These are phyloP conservation scores for Talaromyces thailandensis DNA, from an alignment of 495 filamentous ascomycete genomes.

Conservation along the genomic window DNA sequence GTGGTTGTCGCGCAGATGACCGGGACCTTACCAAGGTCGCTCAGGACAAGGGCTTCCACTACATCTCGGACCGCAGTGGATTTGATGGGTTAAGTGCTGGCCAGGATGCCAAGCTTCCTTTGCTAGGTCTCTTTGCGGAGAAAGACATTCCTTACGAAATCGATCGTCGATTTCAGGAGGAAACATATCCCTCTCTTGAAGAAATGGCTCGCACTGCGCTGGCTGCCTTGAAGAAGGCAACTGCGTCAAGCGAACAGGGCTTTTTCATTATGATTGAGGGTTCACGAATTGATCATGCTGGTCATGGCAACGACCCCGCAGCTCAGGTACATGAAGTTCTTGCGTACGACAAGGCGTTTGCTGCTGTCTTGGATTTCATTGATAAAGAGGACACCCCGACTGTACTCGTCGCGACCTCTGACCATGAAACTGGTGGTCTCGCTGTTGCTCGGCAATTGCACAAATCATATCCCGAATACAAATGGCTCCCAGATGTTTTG, in stretches of 20 bases:
- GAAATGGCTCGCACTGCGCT: slow-evolving; percentile 87
- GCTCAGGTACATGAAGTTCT: slow-evolving; percentile 93
- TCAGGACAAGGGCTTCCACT: slow-evolving; percentile 68
- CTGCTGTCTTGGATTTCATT: slow-evolving; percentile 75
- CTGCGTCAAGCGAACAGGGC: slow-evolving; percentile 74
- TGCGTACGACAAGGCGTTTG: slow-evolving; percentile 82
- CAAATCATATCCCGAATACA: slow-evolving; percentile 61
- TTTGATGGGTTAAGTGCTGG: slow-evolving; percentile 72
- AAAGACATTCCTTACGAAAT: slow-evolving; percentile 87
- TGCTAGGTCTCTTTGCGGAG: slow-evolving; percentile 79
- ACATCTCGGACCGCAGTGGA: slow-evolving; percentile 58
- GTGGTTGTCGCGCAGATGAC: slow-evolving; percentile 69
- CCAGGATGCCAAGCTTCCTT: slow-evolving; percentile 62
- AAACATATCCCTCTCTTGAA: slow-evolving; percentile 78
- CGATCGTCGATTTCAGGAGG: slow-evolving; percentile 67
- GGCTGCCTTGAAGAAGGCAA: slow-evolving; percentile 70
- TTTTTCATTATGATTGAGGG: slow-evolving; percentile 99
- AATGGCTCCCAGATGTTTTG: slow-evolving; percentile 78
- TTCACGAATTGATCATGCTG: slow-evolving; percentile 91
- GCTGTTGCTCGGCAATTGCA: slow-evolving; percentile 68
- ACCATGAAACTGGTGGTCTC: slow-evolving; percentile 92
- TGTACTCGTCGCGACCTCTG: slow-evolving; percentile 79
- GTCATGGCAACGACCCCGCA: slow-evolving; percentile 88
- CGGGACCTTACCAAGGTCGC: slow-evolving; percentile 62
- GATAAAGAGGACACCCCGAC: slow-evolving; percentile 62